These are phyloP conservation scores for Sphaerosporella brunnea DNA, from an alignment of 495 filamentous ascomycete genomes.

Conservation along the genomic window DNA sequence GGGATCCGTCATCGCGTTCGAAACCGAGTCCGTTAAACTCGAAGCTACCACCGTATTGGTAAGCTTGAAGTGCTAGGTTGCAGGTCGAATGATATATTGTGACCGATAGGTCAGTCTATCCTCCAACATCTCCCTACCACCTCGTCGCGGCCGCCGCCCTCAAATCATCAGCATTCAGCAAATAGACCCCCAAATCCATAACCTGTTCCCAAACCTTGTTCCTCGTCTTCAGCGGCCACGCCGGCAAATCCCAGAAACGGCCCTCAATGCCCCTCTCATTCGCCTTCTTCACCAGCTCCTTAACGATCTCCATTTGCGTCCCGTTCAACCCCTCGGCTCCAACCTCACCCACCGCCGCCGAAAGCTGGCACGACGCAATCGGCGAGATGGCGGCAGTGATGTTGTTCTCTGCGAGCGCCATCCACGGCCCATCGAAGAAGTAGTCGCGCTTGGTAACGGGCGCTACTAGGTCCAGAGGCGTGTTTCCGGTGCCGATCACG, in stretches of 20 bases:
- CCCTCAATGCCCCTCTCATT: constrained; percentile 51
- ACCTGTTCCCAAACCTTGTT: constrained; percentile 60
- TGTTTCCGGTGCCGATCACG: constrained; percentile 62
- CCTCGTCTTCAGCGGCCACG: constrained; percentile 52
- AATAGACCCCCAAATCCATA: constrained; percentile 49
- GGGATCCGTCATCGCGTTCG: too few species aligned
- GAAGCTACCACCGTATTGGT: too few species aligned
- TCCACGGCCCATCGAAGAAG: constrained; percentile 34
- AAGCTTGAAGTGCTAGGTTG: too few species aligned
- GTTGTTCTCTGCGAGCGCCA: constrained; percentile 25
- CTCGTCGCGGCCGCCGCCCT: constrained; percentile 37
- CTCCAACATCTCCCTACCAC: too few species aligned
- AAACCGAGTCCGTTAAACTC: too few species aligned
- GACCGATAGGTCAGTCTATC: too few species aligned
- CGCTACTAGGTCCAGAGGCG: constrained; percentile 38
- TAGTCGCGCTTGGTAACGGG: constrained; percentile 36
- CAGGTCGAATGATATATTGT: too few species aligned
- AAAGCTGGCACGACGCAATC: constrained; percentile 28
- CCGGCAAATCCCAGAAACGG: constrained; percentile 63
- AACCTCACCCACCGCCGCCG: constrained; percentile 31
- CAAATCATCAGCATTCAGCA: constrained; percentile 68
- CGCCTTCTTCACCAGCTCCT: constrained; percentile 49
- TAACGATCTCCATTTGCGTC: constrained; percentile 41
- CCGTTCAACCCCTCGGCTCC: constrained; percentile 30
- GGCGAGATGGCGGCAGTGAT: constrained; percentile 19